Conservation (phyloP, 768 basidiomycete species). For the Udeniomyces megalosporus region DNA sequence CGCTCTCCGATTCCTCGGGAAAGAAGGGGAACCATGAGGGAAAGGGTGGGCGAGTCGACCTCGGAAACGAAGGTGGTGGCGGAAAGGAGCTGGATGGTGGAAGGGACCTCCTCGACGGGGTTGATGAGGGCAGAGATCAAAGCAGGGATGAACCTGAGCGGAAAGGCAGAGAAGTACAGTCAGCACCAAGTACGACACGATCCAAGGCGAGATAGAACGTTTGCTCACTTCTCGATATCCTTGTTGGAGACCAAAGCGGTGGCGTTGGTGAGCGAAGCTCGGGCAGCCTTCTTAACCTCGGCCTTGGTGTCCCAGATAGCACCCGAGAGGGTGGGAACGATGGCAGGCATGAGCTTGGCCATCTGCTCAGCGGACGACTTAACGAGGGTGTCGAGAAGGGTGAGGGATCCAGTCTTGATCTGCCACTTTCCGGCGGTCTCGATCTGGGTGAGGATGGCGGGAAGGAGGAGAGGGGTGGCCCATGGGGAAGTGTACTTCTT, state of each 20-base stretch:
- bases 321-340: conserved; percentile 83
- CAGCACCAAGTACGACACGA: no score
- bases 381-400: conserved; percentile 73
- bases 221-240: conserved; percentile 56
- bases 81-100: conserved; percentile 84
- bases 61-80: conserved; percentile 99
- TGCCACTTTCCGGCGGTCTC: conserved; percentile 96
- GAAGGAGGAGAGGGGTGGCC: conserved; percentile 60
- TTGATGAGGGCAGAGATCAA: conserved; percentile 96
- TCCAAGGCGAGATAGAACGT: no score
- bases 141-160: conserved; percentile 67
- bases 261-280: conserved; percentile 82
- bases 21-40: conserved; percentile 90
- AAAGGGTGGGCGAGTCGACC: conserved; percentile 91
- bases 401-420: conserved; percentile 74
- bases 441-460: conserved; percentile 77
- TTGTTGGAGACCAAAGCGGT: conserved; percentile 93
- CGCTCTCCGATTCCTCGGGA: conserved; percentile 88
- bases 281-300: conserved; percentile 96
- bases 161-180: conserved; percentile 10
- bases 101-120: conserved; percentile 97
- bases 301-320: conserved; percentile 99
- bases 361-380: conserved; percentile 63
- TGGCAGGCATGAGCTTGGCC: conserved; percentile 79
- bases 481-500: conserved; percentile 64